Evolutionary conservation across 2,329 filamentous ascomycete species (phyloP).

Genomic region (Fusarium lateritium): DNA sequence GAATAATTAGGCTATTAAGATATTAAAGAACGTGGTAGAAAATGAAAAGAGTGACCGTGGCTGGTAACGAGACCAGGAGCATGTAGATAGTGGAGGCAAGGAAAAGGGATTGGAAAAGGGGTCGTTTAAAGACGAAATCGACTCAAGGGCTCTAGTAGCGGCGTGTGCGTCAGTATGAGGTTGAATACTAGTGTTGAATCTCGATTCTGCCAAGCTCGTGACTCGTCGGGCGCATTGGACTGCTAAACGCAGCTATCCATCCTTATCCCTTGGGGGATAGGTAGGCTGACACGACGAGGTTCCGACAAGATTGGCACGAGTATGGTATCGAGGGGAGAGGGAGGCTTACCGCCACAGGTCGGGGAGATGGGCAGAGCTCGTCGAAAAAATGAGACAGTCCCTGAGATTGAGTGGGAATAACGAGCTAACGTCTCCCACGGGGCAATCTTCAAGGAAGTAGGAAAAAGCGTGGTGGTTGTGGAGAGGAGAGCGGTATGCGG

Average conservation of each 20-base stretch:
- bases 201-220: slow-evolving; percentile 41
- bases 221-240: slow-evolving; percentile 9
- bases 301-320: slow-evolving; percentile 40
- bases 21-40: slow-evolving; percentile 72
- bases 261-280: slow-evolving; percentile 53
- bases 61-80: slow-evolving; percentile 62
- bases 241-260: slow-evolving; percentile 43
- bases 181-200: slow-evolving; percentile 43
- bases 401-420: slow-evolving; percentile 69
- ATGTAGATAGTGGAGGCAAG: slow-evolving; percentile 56
- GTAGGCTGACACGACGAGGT: slow-evolving; percentile 47
- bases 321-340: slow-evolving; percentile 45
- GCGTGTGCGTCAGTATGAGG: slow-evolving; percentile 52
- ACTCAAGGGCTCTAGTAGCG: slow-evolving; percentile 59
- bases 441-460: slow-evolving; percentile 60
- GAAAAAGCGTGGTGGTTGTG: slow-evolving; percentile 59
- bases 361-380: slow-evolving; percentile 58
- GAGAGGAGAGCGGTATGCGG: slow-evolving; percentile 57
- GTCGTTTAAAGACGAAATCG: slow-evolving; percentile 63
- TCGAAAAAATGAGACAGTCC: slow-evolving; percentile 61
- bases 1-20: slow-evolving; percentile 66
- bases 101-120: slow-evolving; percentile 62
- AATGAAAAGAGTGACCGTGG: slow-evolving; percentile 72
- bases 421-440: slow-evolving; percentile 76
- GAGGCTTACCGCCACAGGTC: slow-evolving; percentile 68